Evolutionary conservation across 2,329 filamentous ascomycete species (phyloP).

Genomic region (Penicillium aurantiogriseum): DNA sequence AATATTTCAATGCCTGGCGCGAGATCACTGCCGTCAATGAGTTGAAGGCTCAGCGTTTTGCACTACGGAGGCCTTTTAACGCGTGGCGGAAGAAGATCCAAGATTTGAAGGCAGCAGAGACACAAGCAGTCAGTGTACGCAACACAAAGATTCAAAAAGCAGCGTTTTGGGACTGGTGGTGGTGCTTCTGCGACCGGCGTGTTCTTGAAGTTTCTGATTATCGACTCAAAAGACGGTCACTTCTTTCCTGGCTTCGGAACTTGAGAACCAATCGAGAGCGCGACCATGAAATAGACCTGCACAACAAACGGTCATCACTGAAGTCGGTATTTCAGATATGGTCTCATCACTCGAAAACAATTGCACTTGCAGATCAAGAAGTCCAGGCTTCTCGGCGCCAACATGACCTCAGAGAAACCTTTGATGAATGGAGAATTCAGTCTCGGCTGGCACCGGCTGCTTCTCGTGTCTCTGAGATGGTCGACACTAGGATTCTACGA

Average conservation of each 20-base stretch:
- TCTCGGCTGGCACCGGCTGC: constrained; percentile 44
- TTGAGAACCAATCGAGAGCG: constrained; percentile 42
- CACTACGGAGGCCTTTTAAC: constrained; percentile 54
- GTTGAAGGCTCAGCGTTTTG: constrained; percentile 51
- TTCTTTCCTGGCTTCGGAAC: constrained; percentile 43
- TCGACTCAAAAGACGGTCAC: constrained; percentile 41
- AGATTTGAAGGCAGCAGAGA: constrained; percentile 36
- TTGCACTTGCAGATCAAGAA: constrained; percentile 29
- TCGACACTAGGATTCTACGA: constrained; percentile 47
- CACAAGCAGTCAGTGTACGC: constrained; percentile 33
- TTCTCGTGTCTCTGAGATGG: constrained; percentile 44
- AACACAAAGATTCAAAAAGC: constrained; percentile 31
- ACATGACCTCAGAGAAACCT: constrained; percentile 37
- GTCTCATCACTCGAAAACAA: constrained; percentile 32
- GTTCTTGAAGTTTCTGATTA: constrained; percentile 46
- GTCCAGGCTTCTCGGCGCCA: constrained; percentile 33
- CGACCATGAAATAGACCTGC: constrained; percentile 38
- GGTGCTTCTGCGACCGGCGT: constrained; percentile 44
- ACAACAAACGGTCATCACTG: constrained; percentile 30
- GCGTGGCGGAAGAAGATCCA: constrained; percentile 51
- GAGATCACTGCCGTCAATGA: constrained; percentile 63
- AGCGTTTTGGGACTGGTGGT: constrained; percentile 47
- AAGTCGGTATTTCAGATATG: constrained; percentile 35
- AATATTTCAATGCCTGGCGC: constrained; percentile 68
- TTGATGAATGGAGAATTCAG: constrained; percentile 45